These are phyloP conservation scores for Nyssa sinensis DNA, from an alignment of 148 eudicot genomes.

Conservation along the genomic window DNA sequence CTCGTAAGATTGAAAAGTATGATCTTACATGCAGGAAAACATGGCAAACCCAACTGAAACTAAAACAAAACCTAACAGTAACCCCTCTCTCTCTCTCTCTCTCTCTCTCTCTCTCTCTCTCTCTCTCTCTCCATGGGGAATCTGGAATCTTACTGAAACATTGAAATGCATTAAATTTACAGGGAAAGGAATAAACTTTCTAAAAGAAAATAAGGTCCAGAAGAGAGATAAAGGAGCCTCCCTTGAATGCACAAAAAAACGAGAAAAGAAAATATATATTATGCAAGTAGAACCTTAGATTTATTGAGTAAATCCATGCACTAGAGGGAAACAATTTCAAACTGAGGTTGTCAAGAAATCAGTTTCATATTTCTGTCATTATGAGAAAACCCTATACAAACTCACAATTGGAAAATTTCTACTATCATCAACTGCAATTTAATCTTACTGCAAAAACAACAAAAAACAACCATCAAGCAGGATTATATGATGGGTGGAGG, in stretches of 20 bases:
- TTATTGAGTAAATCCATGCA: too few species aligned
- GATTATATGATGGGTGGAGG: constrained; percentile 40
- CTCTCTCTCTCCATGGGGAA: neutral
- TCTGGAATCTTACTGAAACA: neutral
- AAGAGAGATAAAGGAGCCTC: neutral
- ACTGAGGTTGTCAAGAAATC: constrained; percentile 12
- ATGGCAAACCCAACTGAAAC: too few species aligned
- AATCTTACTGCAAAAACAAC: neutral
- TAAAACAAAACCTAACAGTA: too few species aligned
- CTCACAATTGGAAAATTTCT: neutral
- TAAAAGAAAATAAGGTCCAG: constrained; percentile 21
- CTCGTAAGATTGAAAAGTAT: neutral
- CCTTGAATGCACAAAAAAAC: neutral
- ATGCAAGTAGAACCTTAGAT: too few species aligned
- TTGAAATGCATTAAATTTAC: neutral
- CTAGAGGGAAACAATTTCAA: neutral
- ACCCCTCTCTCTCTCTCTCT: neutral
- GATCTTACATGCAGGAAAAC: constrained; percentile 22
- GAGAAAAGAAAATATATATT: neutral
- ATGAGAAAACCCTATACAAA: constrained; percentile 13
- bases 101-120: neutral
- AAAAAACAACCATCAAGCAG: neutral
- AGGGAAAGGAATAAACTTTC: constrained; percentile 31
- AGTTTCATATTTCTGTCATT: neutral
- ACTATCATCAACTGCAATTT: neutral